Conservation (phyloP, 2,329 filamentous ascomycete genomes). For the Botrytis deweyae region DNA sequence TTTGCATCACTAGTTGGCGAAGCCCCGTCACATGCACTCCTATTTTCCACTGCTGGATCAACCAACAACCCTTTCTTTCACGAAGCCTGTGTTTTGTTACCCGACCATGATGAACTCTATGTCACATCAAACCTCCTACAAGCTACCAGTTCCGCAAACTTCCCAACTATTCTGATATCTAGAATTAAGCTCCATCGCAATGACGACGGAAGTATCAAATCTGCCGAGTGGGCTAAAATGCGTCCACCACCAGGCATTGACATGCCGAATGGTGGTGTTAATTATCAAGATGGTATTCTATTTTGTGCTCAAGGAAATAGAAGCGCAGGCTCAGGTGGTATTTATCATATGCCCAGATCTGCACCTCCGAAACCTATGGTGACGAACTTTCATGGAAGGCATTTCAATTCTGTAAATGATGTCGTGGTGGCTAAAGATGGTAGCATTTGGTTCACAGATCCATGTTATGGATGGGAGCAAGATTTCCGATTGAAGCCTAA, state of each 20-base stretch:
- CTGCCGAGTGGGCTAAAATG: slow-evolving; percentile 39
- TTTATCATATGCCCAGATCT: slow-evolving; percentile 29
- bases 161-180: slow-evolving; percentile 49
- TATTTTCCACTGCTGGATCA: slow-evolving; percentile 44
- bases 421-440: slow-evolving; percentile 52
- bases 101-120: slow-evolving; percentile 45
- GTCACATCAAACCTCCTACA: slow-evolving; percentile 48
- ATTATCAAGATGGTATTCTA: slow-evolving; percentile 32
- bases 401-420: slow-evolving; percentile 61
- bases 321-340: slow-evolving; percentile 23
- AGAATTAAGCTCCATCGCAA: slow-evolving; percentile 41
- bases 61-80: slow-evolving; percentile 49
- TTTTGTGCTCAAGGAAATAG: slow-evolving; percentile 33
- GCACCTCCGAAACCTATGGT: slow-evolving; percentile 43
- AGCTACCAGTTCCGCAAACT: slow-evolving; percentile 40
- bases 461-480: slow-evolving; percentile 58
- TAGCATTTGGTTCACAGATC: slow-evolving; percentile 66
- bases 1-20: slow-evolving; percentile 42
- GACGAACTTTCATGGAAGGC: slow-evolving; percentile 59
- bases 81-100: slow-evolving; percentile 46
- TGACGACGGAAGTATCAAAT: slow-evolving; percentile 34
- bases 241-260: slow-evolving; percentile 44
- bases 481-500: slow-evolving; percentile 55
- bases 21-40: slow-evolving; percentile 42
- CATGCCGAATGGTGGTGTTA: slow-evolving; percentile 30